These are phyloP conservation scores for Hemisphaericaspora xylofermentans DNA, from an alignment of 1,139 yeast genomes.

Conservation along the genomic window DNA sequence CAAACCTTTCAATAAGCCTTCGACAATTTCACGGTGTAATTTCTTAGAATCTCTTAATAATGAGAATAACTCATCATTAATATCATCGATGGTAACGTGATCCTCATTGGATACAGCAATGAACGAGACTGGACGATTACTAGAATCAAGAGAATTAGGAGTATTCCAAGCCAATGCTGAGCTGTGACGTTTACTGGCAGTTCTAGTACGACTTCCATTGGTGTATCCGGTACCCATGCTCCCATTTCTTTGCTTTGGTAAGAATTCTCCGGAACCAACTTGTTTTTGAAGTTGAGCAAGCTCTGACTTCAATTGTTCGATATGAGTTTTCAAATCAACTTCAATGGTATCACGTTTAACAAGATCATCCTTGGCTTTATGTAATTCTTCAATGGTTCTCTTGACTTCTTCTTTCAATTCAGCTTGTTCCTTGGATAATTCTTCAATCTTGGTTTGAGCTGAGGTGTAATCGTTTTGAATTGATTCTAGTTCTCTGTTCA, in stretches of 20 bases:
- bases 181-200: constrained; percentile 41
- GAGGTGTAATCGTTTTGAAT: constrained; percentile 60
- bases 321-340: constrained; percentile 65
- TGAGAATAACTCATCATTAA: constrained; percentile 70
- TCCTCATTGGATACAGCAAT: constrained; percentile 58
- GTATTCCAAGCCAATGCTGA: constrained; percentile 40
- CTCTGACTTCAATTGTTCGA: constrained; percentile 68
- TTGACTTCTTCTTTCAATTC: constrained; percentile 63
- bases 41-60: constrained; percentile 77
- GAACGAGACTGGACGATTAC: constrained; percentile 55
- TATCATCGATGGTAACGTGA: constrained; percentile 60
- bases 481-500: constrained; percentile 57
- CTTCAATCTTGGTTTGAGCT: constrained; percentile 63
- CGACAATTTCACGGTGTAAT: constrained; percentile 81
- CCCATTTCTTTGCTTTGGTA: constrained; percentile 8
- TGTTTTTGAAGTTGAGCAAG: constrained; percentile 51
- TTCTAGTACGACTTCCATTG: constrained; percentile 27
- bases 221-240: constrained; percentile 16
- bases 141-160: constrained; percentile 35
- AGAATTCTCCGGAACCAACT: constrained; percentile 16
- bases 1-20: constrained; percentile 84
- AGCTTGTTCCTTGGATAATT: constrained; percentile 63
- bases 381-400: constrained; percentile 60
- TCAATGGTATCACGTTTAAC: constrained; percentile 67
- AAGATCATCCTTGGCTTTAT: constrained; percentile 60